These are phyloP conservation scores for Debaryomycetaceae sp. DNA, from an alignment of 1,139 yeast species.

Conservation along the genomic window DNA sequence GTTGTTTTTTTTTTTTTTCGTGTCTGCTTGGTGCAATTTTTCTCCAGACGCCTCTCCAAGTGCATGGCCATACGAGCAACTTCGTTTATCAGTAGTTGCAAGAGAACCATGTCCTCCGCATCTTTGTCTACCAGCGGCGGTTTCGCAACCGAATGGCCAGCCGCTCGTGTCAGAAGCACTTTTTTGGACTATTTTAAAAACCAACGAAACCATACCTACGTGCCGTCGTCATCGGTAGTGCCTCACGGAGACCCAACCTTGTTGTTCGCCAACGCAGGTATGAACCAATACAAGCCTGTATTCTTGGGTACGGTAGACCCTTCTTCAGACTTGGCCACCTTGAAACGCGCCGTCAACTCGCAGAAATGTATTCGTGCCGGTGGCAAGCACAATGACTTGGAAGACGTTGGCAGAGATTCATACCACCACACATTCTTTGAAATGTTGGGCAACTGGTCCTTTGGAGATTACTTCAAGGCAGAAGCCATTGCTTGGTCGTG, in stretches of 20 bases:
- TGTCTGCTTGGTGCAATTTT: neutral
- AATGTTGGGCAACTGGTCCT: slow-evolving; percentile 99
- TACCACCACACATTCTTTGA: slow-evolving; percentile 98
- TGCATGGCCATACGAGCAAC: slow-evolving; percentile 4
- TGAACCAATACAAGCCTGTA: slow-evolving; percentile 97
- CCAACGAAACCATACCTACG: slow-evolving; percentile 61
- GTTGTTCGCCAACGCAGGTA: slow-evolving; percentile 95
- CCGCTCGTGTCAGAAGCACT: slow-evolving; percentile 76
- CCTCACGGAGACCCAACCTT: slow-evolving; percentile 98
- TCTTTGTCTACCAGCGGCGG: slow-evolving; percentile 9
- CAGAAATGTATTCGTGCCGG: slow-evolving; percentile 99
- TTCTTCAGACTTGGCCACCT: slow-evolving; percentile 72
- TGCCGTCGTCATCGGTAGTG: slow-evolving; percentile 90
- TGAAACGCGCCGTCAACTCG: slow-evolving; percentile 89
- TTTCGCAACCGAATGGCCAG: slow-evolving; percentile 48
- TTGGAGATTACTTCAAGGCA: slow-evolving; percentile 95
- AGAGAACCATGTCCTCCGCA: slow-evolving; percentile 6
- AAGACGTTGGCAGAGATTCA: slow-evolving; percentile 96
- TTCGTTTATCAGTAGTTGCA: neutral
- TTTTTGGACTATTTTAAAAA: slow-evolving; percentile 77
- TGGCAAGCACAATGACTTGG: slow-evolving; percentile 97
- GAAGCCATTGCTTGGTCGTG: slow-evolving; percentile 88
- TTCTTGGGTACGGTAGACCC: slow-evolving; percentile 97
- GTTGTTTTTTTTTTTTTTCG: slow-evolving; percentile 1
- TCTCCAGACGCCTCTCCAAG: slow-evolving; percentile 2